phyloP scores from a whole-genome alignment of 495 filamentous ascomycete genomes.

The Collariella sp. region DNA sequence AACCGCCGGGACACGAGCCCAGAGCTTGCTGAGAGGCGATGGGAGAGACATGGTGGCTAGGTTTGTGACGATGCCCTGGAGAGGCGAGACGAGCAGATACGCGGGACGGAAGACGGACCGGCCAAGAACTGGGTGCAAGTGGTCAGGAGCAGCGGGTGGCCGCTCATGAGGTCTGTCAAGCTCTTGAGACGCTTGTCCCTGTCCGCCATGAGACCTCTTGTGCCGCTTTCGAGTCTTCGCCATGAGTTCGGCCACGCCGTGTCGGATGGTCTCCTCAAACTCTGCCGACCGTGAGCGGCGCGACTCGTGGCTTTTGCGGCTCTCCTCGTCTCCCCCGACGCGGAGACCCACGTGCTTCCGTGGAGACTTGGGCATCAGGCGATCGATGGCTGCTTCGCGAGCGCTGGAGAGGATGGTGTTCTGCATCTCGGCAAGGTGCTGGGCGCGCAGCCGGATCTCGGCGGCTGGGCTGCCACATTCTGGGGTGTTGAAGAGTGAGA shows the following conservation, averaged over 20 bases:
- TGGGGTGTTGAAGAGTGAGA: constrained; percentile 48
- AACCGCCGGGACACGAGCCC: constrained; percentile 5
- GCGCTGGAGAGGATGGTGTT: constrained; percentile 30
- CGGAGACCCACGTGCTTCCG: constrained; percentile 29
- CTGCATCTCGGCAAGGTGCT: constrained; percentile 49
- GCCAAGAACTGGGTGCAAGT: constrained; percentile 20
- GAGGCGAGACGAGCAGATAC: constrained; percentile 76
- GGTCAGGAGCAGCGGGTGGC: constrained; percentile 3
- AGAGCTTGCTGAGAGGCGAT: constrained; percentile 12
- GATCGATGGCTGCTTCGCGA: constrained; percentile 16
- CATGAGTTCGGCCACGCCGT: constrained; percentile 34
- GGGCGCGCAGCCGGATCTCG: constrained; percentile 59
- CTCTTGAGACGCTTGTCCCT: constrained; percentile 12
- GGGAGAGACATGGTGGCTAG: constrained; percentile 48
- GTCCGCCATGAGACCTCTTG: not conserved
- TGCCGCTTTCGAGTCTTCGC: constrained; percentile 25
- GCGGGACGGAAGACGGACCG: constrained; percentile 33
- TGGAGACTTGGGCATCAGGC: constrained; percentile 17
- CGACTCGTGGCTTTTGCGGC: constrained; percentile 25
- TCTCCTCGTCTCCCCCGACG: constrained; percentile 34
- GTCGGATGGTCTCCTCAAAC: constrained; percentile 32
- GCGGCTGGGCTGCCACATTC: constrained; percentile 45
- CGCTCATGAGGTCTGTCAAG: not conserved
- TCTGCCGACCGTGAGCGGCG: constrained; percentile 20
- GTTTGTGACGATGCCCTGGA: constrained; percentile 54